A percentile compares a stretch with the other conserved stretches of the same genome.
Conservation (phyloP, 2,329 filamentous ascomycete genomes). For the Endocalyx cinctus region DNA sequence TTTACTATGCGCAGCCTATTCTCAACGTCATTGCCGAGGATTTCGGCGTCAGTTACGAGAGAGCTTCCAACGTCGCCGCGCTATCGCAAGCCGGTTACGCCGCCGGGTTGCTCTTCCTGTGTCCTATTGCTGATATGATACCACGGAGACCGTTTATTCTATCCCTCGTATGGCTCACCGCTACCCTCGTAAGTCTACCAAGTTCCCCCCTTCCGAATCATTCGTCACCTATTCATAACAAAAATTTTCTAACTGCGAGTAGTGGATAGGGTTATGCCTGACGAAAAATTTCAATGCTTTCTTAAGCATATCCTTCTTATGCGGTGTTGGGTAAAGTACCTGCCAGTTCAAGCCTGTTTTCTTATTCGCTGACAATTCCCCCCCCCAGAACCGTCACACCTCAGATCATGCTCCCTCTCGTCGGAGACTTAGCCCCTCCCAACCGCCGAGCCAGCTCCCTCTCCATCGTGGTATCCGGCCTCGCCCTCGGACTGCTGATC, state of each 20-base stretch:
- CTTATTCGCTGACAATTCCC: constrained; percentile 1
- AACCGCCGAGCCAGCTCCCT: constrained; percentile 57
- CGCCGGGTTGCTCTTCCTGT: constrained; percentile 59
- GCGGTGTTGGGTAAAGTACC: constrained; percentile 36
- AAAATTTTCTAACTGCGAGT: constrained; percentile 5
- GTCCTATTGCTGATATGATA: constrained; percentile 60
- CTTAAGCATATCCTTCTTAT: constrained; percentile 58
- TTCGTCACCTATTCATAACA: too few relatives aligned
- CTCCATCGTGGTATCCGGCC: constrained; percentile 60
- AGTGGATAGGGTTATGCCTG: constrained; percentile 58
- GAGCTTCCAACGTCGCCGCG: constrained; percentile 55
- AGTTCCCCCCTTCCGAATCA: too few relatives aligned
- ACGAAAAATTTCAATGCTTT: constrained; percentile 56
- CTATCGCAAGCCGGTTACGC: constrained; percentile 68
- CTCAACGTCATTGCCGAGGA: constrained; percentile 60
- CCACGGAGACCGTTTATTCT: constrained; percentile 59
- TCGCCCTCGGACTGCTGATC: constrained; percentile 61
- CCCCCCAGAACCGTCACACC: constrained; percentile 28
- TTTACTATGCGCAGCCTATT: constrained; percentile 67
- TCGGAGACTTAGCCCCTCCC: constrained; percentile 62
- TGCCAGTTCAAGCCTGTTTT: constrained; percentile 49
- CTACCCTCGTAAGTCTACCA: constrained; percentile 47
- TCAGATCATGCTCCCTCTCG: constrained; percentile 64
- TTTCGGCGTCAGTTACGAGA: constrained; percentile 59
- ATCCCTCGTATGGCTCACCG: constrained; percentile 55